Percentiles rank a stretch among this genome's conserved stretches.
Conservation (phyloP, 1,284 basidiomycete species). For the Ceratobasidium sp. region DNA sequence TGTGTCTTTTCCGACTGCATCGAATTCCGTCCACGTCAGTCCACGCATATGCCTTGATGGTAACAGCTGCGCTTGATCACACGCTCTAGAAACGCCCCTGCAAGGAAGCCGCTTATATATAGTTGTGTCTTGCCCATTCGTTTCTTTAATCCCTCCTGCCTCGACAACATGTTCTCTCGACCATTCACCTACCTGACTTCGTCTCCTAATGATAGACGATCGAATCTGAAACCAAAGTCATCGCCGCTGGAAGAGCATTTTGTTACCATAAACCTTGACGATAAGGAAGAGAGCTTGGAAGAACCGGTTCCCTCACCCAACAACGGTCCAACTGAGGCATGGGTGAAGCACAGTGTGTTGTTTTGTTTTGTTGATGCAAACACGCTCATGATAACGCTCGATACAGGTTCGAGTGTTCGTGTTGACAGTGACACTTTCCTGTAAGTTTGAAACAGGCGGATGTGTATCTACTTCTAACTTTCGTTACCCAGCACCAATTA, state of each 20-base stretch:
- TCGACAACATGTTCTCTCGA: constrained; percentile 9
- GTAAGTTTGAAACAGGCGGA: background rate
- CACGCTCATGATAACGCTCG: constrained; percentile 46
- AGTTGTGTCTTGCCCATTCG: background rate
- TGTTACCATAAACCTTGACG: constrained; percentile 56
- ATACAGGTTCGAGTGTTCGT: constrained; percentile 21
- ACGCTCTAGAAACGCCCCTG: background rate
- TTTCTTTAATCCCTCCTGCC: background rate
- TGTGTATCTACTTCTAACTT: background rate
- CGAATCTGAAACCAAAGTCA: background rate
- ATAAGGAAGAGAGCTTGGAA: constrained; percentile 6
- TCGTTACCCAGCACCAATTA: constrained; percentile 50
- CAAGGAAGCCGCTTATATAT: background rate
- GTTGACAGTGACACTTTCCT: constrained; percentile 34
- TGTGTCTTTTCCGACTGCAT: background rate
- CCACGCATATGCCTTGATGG: constrained; percentile 13
- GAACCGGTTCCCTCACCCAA: constrained; percentile 30
- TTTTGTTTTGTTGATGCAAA: constrained; percentile 34
- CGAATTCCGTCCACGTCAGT: background rate
- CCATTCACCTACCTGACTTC: constrained; percentile 31
- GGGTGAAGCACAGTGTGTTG: constrained; percentile 61
- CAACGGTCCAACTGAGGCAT: constrained; percentile 56
- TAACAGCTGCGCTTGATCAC: background rate
- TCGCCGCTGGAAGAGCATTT: constrained; percentile 57
- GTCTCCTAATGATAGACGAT: background rate